Evolutionary conservation across 176 grass and related monocot species (phyloP), one percentile per base, ranked within the genome.

Genomic region (Eragrostis curvula): DNA sequence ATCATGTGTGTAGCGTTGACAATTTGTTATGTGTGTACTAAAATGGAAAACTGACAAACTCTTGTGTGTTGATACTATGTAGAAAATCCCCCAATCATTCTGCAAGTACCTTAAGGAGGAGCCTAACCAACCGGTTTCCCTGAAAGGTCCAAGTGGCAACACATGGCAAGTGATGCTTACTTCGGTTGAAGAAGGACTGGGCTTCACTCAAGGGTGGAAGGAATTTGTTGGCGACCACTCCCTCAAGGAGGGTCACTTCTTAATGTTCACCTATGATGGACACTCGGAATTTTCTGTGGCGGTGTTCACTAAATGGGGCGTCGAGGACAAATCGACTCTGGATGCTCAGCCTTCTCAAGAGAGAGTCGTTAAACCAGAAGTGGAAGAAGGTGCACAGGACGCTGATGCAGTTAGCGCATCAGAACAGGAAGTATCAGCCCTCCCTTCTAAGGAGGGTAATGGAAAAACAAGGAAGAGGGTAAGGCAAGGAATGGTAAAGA

Each of bases 181-280:
- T n/a, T n/a, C n/a, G n/a, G n/a, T n/a, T n/a, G n/a, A n/a, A n/a
- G n/a, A n/a, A n/a, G n/a, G n/a, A n/a, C n/a, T n/a, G n/a, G n/a
- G n/a, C n/a, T n/a, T n/a, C n/a, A 64, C 59, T 68, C 73, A 71
- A 56, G 95, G 95, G 16, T 97, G 92, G 95, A 88, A 86, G 45
- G 80, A 89, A 55, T 97, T 97, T 30, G 86, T 91, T 47, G 60
- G 17, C 16, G 95, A 94, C 39, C 92, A 97, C 60, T 87, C 86
- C 1, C 27, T 97, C 14, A 39, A 78, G 64, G 21, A 20, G 8
- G 92, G 95, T 30, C 83, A 94, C 68, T 85, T 94, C 51, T 70
- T 97, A 74, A 81, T 94, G 1, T 94, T 97, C 77, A 74, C 55
- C 27, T 86, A 92, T 41, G 90, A 91, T 73, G 88, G 86, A 25